A percentile compares a stretch with the other conserved stretches of the same genome.
Evolutionary conservation across 257 asterid genomes (phyloP).

Genomic region (Gentiana macrophylla): DNA sequence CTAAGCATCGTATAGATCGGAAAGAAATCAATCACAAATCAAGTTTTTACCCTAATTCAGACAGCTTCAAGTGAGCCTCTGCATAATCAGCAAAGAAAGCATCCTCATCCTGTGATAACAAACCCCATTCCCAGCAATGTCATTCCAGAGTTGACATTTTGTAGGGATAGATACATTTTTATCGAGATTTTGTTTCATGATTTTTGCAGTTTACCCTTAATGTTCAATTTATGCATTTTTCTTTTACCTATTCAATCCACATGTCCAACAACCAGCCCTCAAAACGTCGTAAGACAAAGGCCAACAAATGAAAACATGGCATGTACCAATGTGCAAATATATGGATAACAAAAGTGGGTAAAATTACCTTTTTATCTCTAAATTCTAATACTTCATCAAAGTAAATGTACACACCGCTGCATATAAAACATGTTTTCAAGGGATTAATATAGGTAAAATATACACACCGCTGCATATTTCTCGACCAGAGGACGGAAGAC

Average conservation of each 20-base stretch:
- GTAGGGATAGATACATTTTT: too few species aligned
- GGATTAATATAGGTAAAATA: not conserved
- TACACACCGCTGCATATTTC: slow-evolving; percentile 57
- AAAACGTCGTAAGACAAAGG: too few species aligned
- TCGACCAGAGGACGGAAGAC: slow-evolving; percentile 63
- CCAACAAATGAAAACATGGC: too few species aligned
- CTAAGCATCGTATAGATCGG: not conserved
- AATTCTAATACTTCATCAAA: not conserved
- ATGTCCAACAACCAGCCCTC: too few species aligned
- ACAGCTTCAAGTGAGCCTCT: slow-evolving; percentile 59
- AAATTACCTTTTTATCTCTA: not conserved
- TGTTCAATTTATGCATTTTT: too few species aligned
- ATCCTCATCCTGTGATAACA: slow-evolving; percentile 55
- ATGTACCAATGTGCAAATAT: too few species aligned
- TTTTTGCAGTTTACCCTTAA: too few species aligned
- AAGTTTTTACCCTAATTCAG: slow-evolving; percentile 62
- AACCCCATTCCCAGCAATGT: too few species aligned
- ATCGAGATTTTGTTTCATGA: too few species aligned
- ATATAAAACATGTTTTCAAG: not conserved
- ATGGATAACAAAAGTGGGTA: not conserved
- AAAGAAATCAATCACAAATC: not conserved
- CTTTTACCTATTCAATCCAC: too few species aligned
- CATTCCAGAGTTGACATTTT: too few species aligned
- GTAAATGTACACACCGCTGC: not conserved
- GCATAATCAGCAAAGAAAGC: slow-evolving; percentile 80